A percentile compares a stretch with the other conserved stretches of the same genome.
Conservation (phyloP, 805 yeast genomes). For the Ogataea siamensis region DNA sequence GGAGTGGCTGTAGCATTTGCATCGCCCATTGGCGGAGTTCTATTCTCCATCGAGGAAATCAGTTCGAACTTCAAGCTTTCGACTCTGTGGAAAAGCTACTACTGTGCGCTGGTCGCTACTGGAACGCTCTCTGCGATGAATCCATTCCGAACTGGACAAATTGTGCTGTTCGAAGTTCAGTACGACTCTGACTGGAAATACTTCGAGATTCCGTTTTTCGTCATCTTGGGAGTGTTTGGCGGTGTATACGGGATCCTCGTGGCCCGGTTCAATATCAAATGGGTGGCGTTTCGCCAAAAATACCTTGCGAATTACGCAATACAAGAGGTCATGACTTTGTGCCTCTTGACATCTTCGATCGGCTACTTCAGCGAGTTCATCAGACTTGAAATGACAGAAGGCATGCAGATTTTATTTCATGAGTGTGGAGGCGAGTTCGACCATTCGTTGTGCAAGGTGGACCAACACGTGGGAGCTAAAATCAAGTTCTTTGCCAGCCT, state of each 20-base stretch:
- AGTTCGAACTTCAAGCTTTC: constrained; percentile 68
- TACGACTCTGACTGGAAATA: constrained; percentile 86
- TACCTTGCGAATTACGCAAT: constrained; percentile 59
- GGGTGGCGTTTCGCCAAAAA: constrained; percentile 72
- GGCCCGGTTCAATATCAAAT: constrained; percentile 69
- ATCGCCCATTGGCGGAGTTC: constrained; percentile 93
- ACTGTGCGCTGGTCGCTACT: constrained; percentile 86
- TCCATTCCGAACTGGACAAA: constrained; percentile 93
- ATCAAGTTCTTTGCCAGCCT: constrained; percentile 49
- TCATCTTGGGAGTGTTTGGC: constrained; percentile 83
- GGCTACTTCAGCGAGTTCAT: constrained; percentile 84
- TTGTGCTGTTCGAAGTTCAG: constrained; percentile 88
- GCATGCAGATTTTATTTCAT: constrained; percentile 85
- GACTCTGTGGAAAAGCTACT: constrained; percentile 88
- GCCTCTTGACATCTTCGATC: constrained; percentile 67
- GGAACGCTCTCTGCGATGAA: constrained; percentile 75
- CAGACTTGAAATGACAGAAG: constrained; percentile 88
- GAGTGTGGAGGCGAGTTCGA: constrained; percentile 58
- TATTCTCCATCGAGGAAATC: constrained; percentile 91
- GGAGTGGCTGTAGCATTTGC: constrained; percentile 99
- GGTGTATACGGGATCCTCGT: constrained; percentile 85
- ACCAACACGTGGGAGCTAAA: constrained; percentile 23
- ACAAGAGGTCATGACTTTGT: constrained; percentile 67
- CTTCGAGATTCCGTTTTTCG: constrained; percentile 78
- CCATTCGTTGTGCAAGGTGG: constrained; percentile 39